A percentile compares a stretch with the other conserved stretches of the same genome.
These are phyloP conservation scores for Fusarium sp. DNA, from an alignment of 2,329 filamentous ascomycete species.

Conservation along the genomic window DNA sequence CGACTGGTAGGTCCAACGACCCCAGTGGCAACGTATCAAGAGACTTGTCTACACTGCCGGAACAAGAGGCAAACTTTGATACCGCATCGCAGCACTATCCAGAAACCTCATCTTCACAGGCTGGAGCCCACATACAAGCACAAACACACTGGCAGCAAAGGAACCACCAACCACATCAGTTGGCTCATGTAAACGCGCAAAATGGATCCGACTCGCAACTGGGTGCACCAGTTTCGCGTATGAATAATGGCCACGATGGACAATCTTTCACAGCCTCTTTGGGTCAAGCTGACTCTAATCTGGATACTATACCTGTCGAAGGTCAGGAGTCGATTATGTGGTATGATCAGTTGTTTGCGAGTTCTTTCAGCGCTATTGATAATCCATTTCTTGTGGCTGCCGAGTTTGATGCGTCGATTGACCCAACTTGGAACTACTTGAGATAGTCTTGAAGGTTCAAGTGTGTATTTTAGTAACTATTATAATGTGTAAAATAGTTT, in stretches of 20 bases:
- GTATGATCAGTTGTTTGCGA: conserved; percentile 52
- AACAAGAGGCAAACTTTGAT: neutral
- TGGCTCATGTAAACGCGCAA: neutral
- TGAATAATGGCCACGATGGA: neutral
- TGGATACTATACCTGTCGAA: conserved; percentile 38
- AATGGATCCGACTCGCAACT: neutral
- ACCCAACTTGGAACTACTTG: conserved; percentile 49
- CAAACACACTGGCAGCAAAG: conserved; percentile 10
- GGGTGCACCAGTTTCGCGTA: neutral
- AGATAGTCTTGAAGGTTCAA: conserved; percentile 13
- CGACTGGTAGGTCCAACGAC: neutral
- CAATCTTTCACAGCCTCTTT: neutral
- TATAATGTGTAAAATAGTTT: neutral
- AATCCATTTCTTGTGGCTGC: conserved; percentile 50
- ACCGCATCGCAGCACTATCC: neutral
- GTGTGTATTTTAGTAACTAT: neutral
- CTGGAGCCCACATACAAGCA: neutral
- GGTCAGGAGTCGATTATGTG: conserved; percentile 52
- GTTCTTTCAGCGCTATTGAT: conserved; percentile 50
- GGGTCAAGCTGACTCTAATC: neutral
- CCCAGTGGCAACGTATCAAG: neutral
- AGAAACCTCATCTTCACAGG: no score
- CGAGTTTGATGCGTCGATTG: conserved; percentile 49
- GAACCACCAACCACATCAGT: neutral
- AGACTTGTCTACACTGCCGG: neutral